A percentile compares a stretch with the other conserved stretches of the same genome.
phyloP scores from a whole-genome alignment of 2,329 filamentous ascomycete species.

The Zalaria sp. region DNA sequence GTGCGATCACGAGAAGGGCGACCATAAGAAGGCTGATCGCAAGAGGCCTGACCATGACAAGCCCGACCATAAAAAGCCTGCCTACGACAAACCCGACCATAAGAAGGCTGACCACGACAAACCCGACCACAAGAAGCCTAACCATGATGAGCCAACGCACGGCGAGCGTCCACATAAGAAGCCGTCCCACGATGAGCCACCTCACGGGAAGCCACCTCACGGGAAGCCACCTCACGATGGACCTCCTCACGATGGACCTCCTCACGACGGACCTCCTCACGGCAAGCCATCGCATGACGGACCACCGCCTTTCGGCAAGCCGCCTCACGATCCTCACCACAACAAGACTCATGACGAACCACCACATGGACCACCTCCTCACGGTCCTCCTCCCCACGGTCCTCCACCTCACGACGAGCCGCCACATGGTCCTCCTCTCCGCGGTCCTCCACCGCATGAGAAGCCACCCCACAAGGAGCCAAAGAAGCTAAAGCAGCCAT shows the following conservation, averaged over 20 bases:
- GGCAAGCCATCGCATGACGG: neutral
- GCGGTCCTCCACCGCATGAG: neutral
- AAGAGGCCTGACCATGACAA: too few relatives aligned
- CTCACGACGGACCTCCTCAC: neutral
- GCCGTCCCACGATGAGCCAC: neutral
- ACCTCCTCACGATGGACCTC: neutral
- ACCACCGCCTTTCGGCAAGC: neutral
- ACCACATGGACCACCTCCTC: neutral
- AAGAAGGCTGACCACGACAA: too few relatives aligned
- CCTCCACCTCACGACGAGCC: too few relatives aligned
- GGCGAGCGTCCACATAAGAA: neutral
- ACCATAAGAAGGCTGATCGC: too few relatives aligned
- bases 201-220: neutral
- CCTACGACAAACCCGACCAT: too few relatives aligned
- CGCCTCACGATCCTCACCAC: neutral
- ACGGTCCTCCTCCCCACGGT: neutral
- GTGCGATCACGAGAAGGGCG: too few relatives aligned
- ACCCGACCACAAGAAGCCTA: too few relatives aligned
- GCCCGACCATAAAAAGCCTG: too few relatives aligned
- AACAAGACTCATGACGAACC: constrained; percentile 1
- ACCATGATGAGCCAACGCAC: too few relatives aligned
- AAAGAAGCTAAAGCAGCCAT: too few relatives aligned
- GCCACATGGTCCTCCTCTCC: neutral
- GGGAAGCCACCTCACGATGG: neutral
- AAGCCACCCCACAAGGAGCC: neutral